Evolutionary conservation across 768 basidiomycete genomes (phyloP).

Genomic region (Suillus subalutaceus): DNA sequence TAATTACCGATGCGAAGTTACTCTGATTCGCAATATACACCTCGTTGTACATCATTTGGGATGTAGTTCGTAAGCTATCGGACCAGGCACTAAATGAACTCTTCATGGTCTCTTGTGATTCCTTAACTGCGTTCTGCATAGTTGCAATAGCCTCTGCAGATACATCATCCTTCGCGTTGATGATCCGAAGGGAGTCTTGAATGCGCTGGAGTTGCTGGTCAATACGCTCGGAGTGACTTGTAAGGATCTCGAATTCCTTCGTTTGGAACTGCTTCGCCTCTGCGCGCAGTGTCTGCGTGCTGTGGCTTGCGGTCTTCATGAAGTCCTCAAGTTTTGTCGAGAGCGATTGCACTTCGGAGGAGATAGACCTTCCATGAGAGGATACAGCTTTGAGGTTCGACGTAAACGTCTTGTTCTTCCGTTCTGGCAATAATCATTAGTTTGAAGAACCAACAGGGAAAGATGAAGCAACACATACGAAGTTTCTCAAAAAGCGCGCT

Average conservation of each 20-base stretch:
- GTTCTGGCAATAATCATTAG: slow-evolving; percentile 50
- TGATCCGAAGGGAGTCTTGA: slow-evolving; percentile 51
- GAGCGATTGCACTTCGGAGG: slow-evolving; percentile 54
- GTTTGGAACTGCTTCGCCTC: slow-evolving; percentile 60
- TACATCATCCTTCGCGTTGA: slow-evolving; percentile 57
- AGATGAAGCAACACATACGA: slow-evolving; percentile 48
- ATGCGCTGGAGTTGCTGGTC: slow-evolving; percentile 60
- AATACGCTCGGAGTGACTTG: slow-evolving; percentile 53
- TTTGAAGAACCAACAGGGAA: neutral
- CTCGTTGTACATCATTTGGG: slow-evolving; percentile 49
- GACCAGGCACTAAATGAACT: slow-evolving; percentile 59
- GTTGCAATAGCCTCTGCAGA: slow-evolving; percentile 54
- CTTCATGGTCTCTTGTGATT: slow-evolving; percentile 56
- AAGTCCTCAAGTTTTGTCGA: slow-evolving; percentile 64
- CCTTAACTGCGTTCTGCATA: slow-evolving; percentile 52
- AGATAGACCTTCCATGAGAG: slow-evolving; percentile 61
- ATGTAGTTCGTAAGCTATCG: slow-evolving; percentile 50
- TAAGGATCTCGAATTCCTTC: slow-evolving; percentile 57
- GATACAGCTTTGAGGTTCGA: slow-evolving; percentile 69
- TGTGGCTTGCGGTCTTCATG: slow-evolving; percentile 55
- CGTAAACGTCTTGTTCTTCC: slow-evolving; percentile 65
- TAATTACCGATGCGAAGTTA: slow-evolving; percentile 49
- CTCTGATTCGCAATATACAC: slow-evolving; percentile 45
- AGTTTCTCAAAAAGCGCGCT: slow-evolving; percentile 78
- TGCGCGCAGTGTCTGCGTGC: slow-evolving; percentile 51